Conservation (phyloP, 2,329 filamentous ascomycete genomes). For the Bretziella fagacearum region DNA sequence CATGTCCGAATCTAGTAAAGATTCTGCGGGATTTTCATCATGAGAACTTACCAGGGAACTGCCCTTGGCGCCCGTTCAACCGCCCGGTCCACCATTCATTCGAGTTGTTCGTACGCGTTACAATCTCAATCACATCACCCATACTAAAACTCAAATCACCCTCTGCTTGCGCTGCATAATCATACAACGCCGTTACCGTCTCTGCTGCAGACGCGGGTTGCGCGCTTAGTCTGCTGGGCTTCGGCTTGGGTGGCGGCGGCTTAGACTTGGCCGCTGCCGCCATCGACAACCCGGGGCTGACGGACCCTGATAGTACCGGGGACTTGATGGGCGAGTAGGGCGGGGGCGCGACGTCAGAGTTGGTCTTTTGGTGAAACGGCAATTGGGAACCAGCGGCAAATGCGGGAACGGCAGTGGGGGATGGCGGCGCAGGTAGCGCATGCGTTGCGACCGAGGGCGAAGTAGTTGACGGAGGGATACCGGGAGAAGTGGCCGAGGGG, state of each 20-base stretch:
- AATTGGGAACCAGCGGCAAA: slow-evolving; percentile 10
- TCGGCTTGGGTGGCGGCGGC: slow-evolving; percentile 56
- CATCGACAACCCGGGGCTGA: slow-evolving; percentile 27
- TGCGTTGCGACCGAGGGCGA: slow-evolving; percentile 16
- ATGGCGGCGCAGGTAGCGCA: slow-evolving; percentile 19
- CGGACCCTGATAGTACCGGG: slow-evolving; percentile 15
- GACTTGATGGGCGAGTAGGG: slow-evolving; percentile 42
- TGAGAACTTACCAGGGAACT: slow-evolving; percentile 68
- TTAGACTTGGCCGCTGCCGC: slow-evolving; percentile 44
- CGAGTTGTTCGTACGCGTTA: slow-evolving; percentile 65
- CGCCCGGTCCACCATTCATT: slow-evolving; percentile 97
- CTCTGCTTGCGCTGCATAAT: slow-evolving; percentile 89
- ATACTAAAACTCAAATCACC: slow-evolving; percentile 82
- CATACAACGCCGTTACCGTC: slow-evolving; percentile 79
- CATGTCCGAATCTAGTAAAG: no score
- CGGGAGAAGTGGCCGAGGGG: slow-evolving; percentile 18
- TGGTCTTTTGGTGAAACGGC: slow-evolving; percentile 21
- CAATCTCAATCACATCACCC: slow-evolving; percentile 80
- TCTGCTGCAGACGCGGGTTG: slow-evolving; percentile 47
- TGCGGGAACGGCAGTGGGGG: slow-evolving; percentile 9
- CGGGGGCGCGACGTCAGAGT: slow-evolving; percentile 42
- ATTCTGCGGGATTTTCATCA: background rate
- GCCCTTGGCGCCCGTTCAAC: slow-evolving; percentile 62
- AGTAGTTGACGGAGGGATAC: slow-evolving; percentile 16
- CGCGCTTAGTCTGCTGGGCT: slow-evolving; percentile 52